Evolutionary conservation across 768 basidiomycete genomes (phyloP).

Genomic region (Pleurotus ostreatus): DNA sequence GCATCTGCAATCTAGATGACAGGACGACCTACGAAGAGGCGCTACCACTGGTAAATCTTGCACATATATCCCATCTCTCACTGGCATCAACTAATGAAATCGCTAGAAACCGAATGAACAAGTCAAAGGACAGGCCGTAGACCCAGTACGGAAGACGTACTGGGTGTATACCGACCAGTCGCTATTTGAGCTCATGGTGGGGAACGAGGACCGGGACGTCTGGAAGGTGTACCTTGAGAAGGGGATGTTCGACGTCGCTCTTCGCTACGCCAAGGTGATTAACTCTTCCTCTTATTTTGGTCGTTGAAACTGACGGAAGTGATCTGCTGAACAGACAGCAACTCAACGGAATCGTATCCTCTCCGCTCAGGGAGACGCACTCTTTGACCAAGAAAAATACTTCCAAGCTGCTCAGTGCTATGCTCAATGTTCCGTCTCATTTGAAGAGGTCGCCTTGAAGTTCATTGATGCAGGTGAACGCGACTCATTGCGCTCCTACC

Average conservation of each 20-base stretch:
- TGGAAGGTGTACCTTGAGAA: conserved; percentile 89
- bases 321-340: conserved; percentile 53
- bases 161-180: conserved; percentile 93
- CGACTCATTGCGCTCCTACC: conserved; percentile 86
- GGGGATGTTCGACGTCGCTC: conserved; percentile 71
- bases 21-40: conserved; percentile 79
- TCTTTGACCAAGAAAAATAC: conserved; percentile 75
- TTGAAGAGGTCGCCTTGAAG: conserved; percentile 89
- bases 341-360: conserved; percentile 82
- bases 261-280: conserved; percentile 77
- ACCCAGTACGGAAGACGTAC: conserved; percentile 85
- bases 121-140: conserved; percentile 72
- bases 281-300: background rate
- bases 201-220: conserved; percentile 89
- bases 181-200: conserved; percentile 80
- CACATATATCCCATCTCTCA: background rate
- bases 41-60: conserved; percentile 64
- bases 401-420: conserved; percentile 92
- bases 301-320: no score
- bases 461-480: conserved; percentile 88
- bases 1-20: conserved; percentile 77
- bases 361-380: conserved; percentile 75
- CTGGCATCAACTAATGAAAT: background rate
- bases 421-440: conserved; percentile 80
- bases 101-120: conserved; percentile 70